These are phyloP conservation scores for Trichoderma afroharzianum DNA, from an alignment of 2,329 filamentous ascomycete species.

Conservation along the genomic window DNA sequence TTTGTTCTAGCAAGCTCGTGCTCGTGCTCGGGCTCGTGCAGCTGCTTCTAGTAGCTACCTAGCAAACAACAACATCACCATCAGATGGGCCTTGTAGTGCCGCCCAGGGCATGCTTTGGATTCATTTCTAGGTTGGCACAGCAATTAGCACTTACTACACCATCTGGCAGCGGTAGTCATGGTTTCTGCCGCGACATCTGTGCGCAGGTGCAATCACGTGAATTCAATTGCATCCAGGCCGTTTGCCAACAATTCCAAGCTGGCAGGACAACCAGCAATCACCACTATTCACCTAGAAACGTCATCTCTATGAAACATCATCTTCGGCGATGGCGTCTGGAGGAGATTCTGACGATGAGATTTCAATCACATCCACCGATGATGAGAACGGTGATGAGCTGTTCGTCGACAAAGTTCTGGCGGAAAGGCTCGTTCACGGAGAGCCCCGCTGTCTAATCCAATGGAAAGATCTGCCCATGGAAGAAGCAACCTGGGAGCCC, in stretches of 20 bases:
- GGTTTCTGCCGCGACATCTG: neutral
- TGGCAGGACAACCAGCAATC: neutral
- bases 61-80: neutral
- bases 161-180: neutral
- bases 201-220: slow-evolving; percentile 3
- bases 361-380: slow-evolving; percentile 34
- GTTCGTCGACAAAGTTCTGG: slow-evolving; percentile 49
- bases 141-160: neutral
- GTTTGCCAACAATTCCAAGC: neutral
- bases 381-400: slow-evolving; percentile 40
- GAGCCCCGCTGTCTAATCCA: slow-evolving; percentile 33
- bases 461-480: slow-evolving; percentile 36
- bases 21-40: neutral
- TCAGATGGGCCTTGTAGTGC: neutral
- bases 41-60: neutral
- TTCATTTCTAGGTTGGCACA: neutral
- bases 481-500: slow-evolving; percentile 50
- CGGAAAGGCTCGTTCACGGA: slow-evolving; percentile 36
- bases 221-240: neutral
- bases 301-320: neutral
- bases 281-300: neutral
- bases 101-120: neutral
- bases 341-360: slow-evolving; percentile 24
- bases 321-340: slow-evolving; percentile 2
- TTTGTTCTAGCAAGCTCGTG: neutral